These are phyloP conservation scores for Prunella vulgaris DNA, from an alignment of 257 asterid species.

Conservation along the genomic window DNA sequence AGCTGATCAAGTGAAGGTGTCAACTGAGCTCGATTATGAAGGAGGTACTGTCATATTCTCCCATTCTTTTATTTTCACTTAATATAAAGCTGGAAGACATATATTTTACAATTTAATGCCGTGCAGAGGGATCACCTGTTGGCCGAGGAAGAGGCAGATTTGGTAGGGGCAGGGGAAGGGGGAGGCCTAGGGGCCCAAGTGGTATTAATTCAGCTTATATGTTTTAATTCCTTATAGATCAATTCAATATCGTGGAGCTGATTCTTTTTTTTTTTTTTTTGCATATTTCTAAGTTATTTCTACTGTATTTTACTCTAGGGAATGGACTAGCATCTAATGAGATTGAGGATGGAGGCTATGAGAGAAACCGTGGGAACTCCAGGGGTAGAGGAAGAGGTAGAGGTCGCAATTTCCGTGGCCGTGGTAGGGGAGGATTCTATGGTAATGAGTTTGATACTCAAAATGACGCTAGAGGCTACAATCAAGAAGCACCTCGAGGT, in stretches of 20 bases:
- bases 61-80: background rate
- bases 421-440: constrained; percentile 82
- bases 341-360: constrained; percentile 84
- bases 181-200: constrained; percentile 58
- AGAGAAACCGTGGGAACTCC: constrained; percentile 47
- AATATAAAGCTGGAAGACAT: background rate
- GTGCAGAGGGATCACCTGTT: constrained; percentile 68
- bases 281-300: background rate
- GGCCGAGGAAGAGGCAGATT: constrained; percentile 79
- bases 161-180: constrained; percentile 89
- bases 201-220: constrained; percentile 28
- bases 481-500: constrained; percentile 43
- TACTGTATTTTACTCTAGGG: constrained; percentile 31
- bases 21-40: constrained; percentile 61
- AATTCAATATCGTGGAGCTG: background rate
- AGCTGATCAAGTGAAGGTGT: constrained; percentile 79
- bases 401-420: constrained; percentile 67
- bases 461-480: constrained; percentile 56
- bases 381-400: constrained; percentile 89
- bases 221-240: background rate
- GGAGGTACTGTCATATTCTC: constrained; percentile 50
- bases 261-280: background rate
- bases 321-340: constrained; percentile 54
- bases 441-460: constrained; percentile 51
- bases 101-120: constrained; percentile 10